Percentiles rank a stretch among this genome's conserved stretches.
phyloP scores from a whole-genome alignment of 805 yeast species.

The Yamadazyma philogaea region DNA sequence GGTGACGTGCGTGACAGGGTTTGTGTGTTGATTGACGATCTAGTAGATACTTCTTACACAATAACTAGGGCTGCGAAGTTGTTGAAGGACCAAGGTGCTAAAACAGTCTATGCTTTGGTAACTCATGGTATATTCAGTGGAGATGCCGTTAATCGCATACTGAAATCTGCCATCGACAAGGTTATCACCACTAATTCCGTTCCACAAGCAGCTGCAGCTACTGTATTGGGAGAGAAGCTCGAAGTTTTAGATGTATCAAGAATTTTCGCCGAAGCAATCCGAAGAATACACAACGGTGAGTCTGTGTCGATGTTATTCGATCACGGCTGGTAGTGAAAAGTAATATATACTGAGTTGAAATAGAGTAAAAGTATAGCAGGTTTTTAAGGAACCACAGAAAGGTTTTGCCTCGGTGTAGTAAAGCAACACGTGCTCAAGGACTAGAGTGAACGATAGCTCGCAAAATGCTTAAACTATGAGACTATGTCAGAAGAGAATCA shows the following conservation, averaged over 20 bases:
- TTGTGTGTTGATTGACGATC: constrained; percentile 90
- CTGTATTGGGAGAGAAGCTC: constrained; percentile 48
- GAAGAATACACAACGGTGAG: constrained; percentile 97
- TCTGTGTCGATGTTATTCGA: constrained; percentile 91
- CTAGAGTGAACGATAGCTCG: too few species aligned
- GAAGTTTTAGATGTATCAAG: constrained; percentile 85
- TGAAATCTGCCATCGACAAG: constrained; percentile 70
- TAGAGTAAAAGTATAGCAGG: too few species aligned
- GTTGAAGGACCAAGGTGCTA: constrained; percentile 90
- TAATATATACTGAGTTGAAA: too few species aligned
- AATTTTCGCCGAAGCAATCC: constrained; percentile 88
- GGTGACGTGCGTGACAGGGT: constrained; percentile 87
- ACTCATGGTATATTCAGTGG: constrained; percentile 95
- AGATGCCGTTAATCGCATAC: constrained; percentile 75
- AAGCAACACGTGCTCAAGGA: too few species aligned
- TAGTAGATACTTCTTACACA: constrained; percentile 91
- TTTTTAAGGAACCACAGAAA: too few species aligned
- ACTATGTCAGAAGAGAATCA: too few species aligned
- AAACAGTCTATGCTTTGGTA: constrained; percentile 76
- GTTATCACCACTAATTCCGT: constrained; percentile 87
- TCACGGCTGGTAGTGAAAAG: constrained; percentile 53
- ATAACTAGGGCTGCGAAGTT: constrained; percentile 89
- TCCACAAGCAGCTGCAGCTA: constrained; percentile 66
- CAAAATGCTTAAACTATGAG: too few species aligned
- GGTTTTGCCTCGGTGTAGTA: too few species aligned